These are phyloP conservation scores for Tanacetum coccineum DNA, from an alignment of 129 eudicot species.

Conservation along the genomic window DNA sequence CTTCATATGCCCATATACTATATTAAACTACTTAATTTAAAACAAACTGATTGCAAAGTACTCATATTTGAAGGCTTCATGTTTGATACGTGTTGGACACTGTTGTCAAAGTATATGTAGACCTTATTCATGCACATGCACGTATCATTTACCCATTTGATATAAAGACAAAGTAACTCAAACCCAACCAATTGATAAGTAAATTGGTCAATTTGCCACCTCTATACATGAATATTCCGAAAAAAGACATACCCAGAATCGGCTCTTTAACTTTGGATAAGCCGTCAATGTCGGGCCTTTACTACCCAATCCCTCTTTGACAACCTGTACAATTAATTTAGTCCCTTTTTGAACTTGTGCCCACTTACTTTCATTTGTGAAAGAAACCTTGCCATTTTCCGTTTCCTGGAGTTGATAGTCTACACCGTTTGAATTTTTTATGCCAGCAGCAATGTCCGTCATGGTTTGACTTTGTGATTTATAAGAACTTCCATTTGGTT, in stretches of 20 bases:
- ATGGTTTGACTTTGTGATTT: slow-evolving; percentile 28
- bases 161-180: neutral
- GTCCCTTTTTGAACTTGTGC: slow-evolving; percentile 73
- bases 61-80: too few relatives aligned
- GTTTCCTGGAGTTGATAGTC: slow-evolving; percentile 30
- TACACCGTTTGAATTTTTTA: slow-evolving; percentile 14
- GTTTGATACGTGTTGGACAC: too few relatives aligned
- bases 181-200: neutral
- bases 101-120: too few relatives aligned
- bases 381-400: slow-evolving; percentile 13
- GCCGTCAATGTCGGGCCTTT: slow-evolving; percentile 89
- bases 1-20: too few relatives aligned
- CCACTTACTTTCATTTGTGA: slow-evolving; percentile 52
- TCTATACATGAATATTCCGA: slow-evolving; percentile 14
- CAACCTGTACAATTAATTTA: slow-evolving; percentile 86
- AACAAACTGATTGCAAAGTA: too few relatives aligned
- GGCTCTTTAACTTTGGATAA: slow-evolving; percentile 83
- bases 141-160: neutral
- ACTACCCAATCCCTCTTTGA: slow-evolving; percentile 91
- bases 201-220: neutral
- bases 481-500: slow-evolving; percentile 33
- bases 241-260: slow-evolving; percentile 81
- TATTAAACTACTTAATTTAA: too few relatives aligned
- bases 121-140: too few relatives aligned
- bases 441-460: slow-evolving; percentile 12